Evolutionary conservation across 371 early-diverging fungal genomes (phyloP), one percentile per base, ranked within the genome.

Genomic region (Actinomortierella ambigua): DNA sequence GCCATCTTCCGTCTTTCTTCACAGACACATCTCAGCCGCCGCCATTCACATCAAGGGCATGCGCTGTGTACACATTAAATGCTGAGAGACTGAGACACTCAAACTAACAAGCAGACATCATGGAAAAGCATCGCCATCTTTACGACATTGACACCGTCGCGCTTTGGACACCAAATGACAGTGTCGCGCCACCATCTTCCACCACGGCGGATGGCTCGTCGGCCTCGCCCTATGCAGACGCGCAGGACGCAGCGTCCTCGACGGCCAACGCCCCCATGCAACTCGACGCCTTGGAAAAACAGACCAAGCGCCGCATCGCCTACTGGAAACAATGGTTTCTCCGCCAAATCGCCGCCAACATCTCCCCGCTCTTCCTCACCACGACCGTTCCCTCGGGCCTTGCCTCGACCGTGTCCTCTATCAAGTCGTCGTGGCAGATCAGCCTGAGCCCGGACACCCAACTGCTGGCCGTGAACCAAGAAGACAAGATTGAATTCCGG

Each of bases 321-420:
- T 54, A 53, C 13, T 70, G 65, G 65, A 64, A 64, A 44, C 54
- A 65, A 1, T 70, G 70, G 70, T 58, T 70, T 17, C 70, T 70
- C 23, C 61, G 61, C 60, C 70, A 65, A 57, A 52, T 70, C 39
- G 70, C 65, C 23, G 65, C 61, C 42, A 65, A 70, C 49, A 70
- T 70, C 52, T 70, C 70, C 0, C 70, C 70, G 0, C 65, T 70
- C 59, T 70, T 70, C 50, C 58, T 70, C 39, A 70, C 77, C 40
- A 77, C 80, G 7, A 75, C 79, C n/a, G 77, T 79, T n/a, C 79
- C 79, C 44, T 75, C 77, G 0, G 77, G 69, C 0, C 43, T 77
- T n/a, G 55, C 77, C 23, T 76, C 73, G 20, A 65, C 69, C 1
- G 59, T 67, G 27, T 63, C 77, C 14, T 68, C 71, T 18, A 42